Conservation (phyloP, 192 early-diverging fungal genomes). For the Coemansia sp. region DNA sequence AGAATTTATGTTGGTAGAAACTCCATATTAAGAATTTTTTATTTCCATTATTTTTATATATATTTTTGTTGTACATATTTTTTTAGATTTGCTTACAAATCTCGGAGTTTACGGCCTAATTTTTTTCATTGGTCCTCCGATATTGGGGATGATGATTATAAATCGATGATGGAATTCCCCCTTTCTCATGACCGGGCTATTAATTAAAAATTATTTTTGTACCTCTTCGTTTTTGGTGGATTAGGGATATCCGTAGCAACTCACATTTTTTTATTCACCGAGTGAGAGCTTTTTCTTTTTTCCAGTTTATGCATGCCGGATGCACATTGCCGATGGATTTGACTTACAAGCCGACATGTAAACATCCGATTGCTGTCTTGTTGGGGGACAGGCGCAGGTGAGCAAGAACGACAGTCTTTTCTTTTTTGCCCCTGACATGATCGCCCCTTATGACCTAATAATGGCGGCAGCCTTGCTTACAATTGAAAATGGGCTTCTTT, state of each 20-base stretch:
- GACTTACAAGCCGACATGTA: background rate
- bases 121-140: background rate
- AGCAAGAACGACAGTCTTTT: background rate
- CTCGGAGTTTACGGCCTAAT: too few species aligned
- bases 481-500: background rate
- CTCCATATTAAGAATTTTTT: slow-evolving; percentile 34
- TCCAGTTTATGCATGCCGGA: background rate
- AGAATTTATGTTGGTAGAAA: slow-evolving; percentile 48
- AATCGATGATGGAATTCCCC: background rate
- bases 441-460: background rate
- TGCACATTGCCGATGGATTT: background rate
- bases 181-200: background rate
- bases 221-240: too few species aligned
- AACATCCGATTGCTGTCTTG: background rate
- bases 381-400: background rate
- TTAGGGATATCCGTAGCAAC: too few species aligned
- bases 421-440: background rate
- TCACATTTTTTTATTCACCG: too few species aligned
- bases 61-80: background rate
- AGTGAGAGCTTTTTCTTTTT: background rate
- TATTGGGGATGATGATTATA: background rate
- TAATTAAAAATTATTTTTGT: background rate
- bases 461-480: slow-evolving; percentile 4
- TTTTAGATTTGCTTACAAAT: too few species aligned
- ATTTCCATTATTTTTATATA: background rate